phyloP scores from a whole-genome alignment of 2,329 filamentous ascomycete species.

The Aotearoamyces nothofagi region DNA sequence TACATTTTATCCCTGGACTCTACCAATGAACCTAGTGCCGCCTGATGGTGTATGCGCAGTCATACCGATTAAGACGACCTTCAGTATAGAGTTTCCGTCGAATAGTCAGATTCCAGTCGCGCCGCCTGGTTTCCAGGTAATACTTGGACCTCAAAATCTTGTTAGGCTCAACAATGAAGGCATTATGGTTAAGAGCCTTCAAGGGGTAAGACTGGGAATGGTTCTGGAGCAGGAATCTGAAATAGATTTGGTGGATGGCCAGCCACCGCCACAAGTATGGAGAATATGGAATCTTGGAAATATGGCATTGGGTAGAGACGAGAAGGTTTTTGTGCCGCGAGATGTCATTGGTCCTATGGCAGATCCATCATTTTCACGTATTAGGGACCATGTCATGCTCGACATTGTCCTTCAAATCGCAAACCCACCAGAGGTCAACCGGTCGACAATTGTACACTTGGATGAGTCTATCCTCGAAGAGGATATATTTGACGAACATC shows the following conservation, averaged over 20 bases:
- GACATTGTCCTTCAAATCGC: conserved; percentile 50
- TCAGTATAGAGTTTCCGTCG: conserved; percentile 48
- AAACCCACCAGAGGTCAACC: conserved; percentile 10
- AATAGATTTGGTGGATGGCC: conserved; percentile 16
- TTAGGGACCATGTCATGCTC: conserved; percentile 57
- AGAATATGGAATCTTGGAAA: conserved; percentile 70
- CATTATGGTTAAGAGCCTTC: conserved; percentile 34
- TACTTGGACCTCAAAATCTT: conserved; percentile 32
- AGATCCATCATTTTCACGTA: conserved; percentile 71
- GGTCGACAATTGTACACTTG: conserved; percentile 8
- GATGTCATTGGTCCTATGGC: conserved; percentile 61
- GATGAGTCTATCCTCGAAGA: conserved; percentile 6
- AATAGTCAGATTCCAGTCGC: conserved; percentile 18
- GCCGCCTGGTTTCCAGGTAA: conserved; percentile 25
- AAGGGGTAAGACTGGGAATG: conserved; percentile 48
- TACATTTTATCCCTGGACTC: conserved; percentile 85
- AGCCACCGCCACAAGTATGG: conserved; percentile 34
- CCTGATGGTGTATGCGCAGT: conserved; percentile 61
- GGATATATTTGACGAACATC: conserved; percentile 5
- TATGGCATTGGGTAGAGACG: conserved; percentile 70
- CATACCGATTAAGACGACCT: conserved; percentile 55
- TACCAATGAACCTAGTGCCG: conserved; percentile 63
- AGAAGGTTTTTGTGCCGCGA: conserved; percentile 67
- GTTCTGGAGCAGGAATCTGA: conserved; percentile 39
- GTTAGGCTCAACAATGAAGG: conserved; percentile 28